Evolutionary conservation across 768 basidiomycete species (phyloP), one percentile per base, ranked within the genome.

Genomic region (Tulasnella sp.): DNA sequence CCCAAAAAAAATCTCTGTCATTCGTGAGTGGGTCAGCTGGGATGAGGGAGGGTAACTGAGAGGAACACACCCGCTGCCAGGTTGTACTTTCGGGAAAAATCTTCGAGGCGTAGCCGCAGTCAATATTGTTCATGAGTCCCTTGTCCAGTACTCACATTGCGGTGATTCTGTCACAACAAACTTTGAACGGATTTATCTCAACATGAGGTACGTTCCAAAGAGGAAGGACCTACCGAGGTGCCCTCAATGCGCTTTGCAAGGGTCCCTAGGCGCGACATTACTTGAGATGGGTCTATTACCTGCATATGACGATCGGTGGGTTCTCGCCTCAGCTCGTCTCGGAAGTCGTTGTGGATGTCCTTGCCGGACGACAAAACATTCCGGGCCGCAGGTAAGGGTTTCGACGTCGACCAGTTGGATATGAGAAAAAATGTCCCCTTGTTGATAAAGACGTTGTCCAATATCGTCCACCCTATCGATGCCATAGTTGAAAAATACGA

Each of bases 131-230:
- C 15, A 17, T 25, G 50, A 52, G 34, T 35, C 6, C 15, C 6
- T n/a, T 7, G 27, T 17, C 6, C 6, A 43, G 7, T 37, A 72
- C 81, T 55, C 66, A 86, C 84, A 81, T 74, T 97, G 90, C 14
- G 79, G 77, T 4, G 84, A 81, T 59, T 94, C 92, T 64, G 92
- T 92, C 27, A 84, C 73, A 6, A 90, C 73, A 71, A 85, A 87
- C 79, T 89, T 14, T 4, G 19, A 8, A 25, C 2, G 34, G 34
- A 43, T 9, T 9, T 43, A 6, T n/a, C 17, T 6, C 6, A 17
- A 25, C n/a, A 6, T 19, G 6, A 6, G n/a, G 41, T 19, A 25
- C 23, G 46, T n/a, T 4, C 27, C 17, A 11, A 31, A 12, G 46
- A 11, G n/a, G 27, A 35, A 17, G 14, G 41, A 85, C 86, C 43